Base-by-base conservation (phyloP, 495 filamentous ascomycete genomes). In the Penicillium canescens region DNA sequence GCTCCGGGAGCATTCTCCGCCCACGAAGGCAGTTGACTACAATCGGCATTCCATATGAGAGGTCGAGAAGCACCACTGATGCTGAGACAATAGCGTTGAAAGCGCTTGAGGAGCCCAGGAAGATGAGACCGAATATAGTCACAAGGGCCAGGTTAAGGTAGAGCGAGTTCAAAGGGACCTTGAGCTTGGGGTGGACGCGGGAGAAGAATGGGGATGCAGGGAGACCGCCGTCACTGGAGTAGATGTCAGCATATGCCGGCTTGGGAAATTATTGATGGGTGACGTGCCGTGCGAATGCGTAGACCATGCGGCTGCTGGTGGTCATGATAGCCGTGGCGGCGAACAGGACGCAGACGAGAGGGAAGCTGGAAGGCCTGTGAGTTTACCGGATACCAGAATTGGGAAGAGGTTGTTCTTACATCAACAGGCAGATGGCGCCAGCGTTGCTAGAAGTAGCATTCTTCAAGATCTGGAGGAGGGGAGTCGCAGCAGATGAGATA, bases 281-380 rank as follows among this genome's bases (percentile, higher is more conserved):
- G 7, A 47, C 53, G 34, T 66, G 72, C 67, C 74, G 80, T 24
- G 83, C 83, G 57, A 92, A 92, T 2, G 88, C 87, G 54, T 86
- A 91, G 26, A 83, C 82, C 86, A 92, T 90, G 11, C 89, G 83
- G 53, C 81, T 87, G 46, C 82, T 85, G 9, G 89, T 91, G 3
- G 87, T 89, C 86, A 90, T 88, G 57, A 91, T 85, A 12, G 79
- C 83, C 2, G 78, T 87, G 2, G 81, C 78, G 6, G 86, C 86
- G 60, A 92, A 90, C 0, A 92, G 67, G 50, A 90, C 79, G 60
- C 87, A 91, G 13, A 86, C 66, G 16, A 91, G 74, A 0, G 89
- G 88, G 63, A 91, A 83, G 39, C 81, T 82, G n/a, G 4, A 16
- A 16, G 11, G 5, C 12, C 10, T 3, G 48, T 67, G 31, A 67